A percentile compares a stretch with the other conserved stretches of the same genome.
Evolutionary conservation across 2,329 filamentous ascomycete genomes (phyloP).

Genomic region (Lachnellula arida): DNA sequence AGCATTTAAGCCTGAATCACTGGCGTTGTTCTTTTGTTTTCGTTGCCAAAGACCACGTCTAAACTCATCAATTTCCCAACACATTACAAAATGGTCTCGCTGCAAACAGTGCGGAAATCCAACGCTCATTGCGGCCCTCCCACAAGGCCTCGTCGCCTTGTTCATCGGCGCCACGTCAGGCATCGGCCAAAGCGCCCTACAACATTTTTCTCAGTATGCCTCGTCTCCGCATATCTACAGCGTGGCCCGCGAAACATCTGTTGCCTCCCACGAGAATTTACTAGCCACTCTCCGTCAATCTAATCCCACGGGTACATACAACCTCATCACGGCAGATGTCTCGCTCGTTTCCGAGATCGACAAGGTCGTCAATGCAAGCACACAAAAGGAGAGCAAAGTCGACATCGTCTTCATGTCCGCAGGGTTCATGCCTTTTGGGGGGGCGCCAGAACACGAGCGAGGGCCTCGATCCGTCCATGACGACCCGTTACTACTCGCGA

Average conservation of each 20-base stretch:
- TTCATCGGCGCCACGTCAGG: constrained; percentile 9
- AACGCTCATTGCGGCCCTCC: constrained; percentile 4
- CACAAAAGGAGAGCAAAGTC: constrained; percentile 35
- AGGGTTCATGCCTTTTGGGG: constrained; percentile 27
- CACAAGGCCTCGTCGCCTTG: constrained; percentile 1
- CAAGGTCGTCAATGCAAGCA: constrained; percentile 39
- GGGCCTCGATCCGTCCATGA: constrained; percentile 45
- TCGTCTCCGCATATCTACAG: constrained; percentile 38
- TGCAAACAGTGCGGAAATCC: constrained; percentile 4
- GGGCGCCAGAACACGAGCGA: constrained; percentile 45
- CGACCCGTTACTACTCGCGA: constrained; percentile 50
- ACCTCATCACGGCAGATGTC: constrained; percentile 34
- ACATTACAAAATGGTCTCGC: constrained; percentile 6
- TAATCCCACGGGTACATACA: constrained; percentile 1
- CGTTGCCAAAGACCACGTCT: neutral
- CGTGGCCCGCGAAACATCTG: constrained; percentile 31
- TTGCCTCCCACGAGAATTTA: neutral
- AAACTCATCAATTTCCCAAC: neutral
- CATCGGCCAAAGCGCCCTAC: constrained; percentile 7
- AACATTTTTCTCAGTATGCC: constrained; percentile 36
- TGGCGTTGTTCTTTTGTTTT: too few species aligned
- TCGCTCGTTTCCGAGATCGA: constrained; percentile 45
- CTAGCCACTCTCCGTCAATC: constrained; percentile 31
- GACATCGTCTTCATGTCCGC: constrained; percentile 43
- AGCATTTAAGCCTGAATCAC: too few species aligned